phyloP scores from a whole-genome alignment of 208 protist species.

The Leishmania tropica region DNA sequence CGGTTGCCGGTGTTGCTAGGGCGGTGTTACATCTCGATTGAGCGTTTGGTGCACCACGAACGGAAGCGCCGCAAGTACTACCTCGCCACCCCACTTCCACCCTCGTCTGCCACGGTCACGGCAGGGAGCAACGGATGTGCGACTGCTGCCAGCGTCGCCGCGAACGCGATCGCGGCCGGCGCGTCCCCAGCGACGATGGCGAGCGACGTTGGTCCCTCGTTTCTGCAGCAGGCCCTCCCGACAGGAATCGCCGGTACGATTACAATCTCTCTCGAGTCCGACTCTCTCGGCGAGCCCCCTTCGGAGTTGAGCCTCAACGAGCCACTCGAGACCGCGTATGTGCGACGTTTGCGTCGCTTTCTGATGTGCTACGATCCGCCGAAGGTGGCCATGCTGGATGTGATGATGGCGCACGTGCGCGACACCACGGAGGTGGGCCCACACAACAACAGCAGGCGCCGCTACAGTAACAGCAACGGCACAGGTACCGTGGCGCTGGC shows the following conservation, averaged over 20 bases:
- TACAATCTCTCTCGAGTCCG: constrained; percentile 66
- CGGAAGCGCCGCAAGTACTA: constrained; percentile 44
- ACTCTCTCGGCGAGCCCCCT: constrained; percentile 50
- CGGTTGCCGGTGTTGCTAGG: constrained; percentile 45
- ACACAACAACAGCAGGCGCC: neutral
- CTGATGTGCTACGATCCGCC: constrained; percentile 54
- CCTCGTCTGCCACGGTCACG: neutral
- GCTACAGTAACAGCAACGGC: neutral
- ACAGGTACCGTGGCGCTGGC: neutral
- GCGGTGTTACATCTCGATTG: constrained; percentile 67
- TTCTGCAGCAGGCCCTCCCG: constrained; percentile 30
- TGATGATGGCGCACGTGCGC: constrained; percentile 65
- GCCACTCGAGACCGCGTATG: constrained; percentile 39
- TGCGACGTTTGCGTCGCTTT: constrained; percentile 61
- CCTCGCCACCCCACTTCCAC: constrained; percentile 35
- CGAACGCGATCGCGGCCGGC: neutral
- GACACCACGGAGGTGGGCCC: constrained; percentile 36
- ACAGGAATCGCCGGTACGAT: constrained; percentile 66
- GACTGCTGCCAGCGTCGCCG: neutral
- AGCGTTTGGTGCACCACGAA: constrained; percentile 57
- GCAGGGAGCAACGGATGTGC: neutral
- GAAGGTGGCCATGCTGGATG: constrained; percentile 63
- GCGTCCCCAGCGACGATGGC: neutral
- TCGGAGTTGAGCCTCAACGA: constrained; percentile 37
- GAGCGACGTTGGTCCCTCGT: constrained; percentile 20